These are phyloP conservation scores for Claviceps sp. DNA, from an alignment of 2,329 filamentous ascomycete genomes.

Conservation along the genomic window DNA sequence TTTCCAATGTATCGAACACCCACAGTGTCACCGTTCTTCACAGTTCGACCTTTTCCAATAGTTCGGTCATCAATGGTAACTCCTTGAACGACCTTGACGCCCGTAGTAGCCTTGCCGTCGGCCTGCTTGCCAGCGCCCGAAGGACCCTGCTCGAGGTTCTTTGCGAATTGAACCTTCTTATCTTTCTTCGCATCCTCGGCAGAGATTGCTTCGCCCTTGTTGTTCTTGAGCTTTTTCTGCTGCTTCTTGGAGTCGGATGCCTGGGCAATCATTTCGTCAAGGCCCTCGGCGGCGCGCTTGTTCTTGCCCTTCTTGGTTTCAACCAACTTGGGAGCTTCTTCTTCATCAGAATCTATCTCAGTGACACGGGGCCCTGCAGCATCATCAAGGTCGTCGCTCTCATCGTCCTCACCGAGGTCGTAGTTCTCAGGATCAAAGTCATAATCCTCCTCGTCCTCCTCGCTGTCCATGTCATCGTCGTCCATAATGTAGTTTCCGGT, in stretches of 20 bases:
- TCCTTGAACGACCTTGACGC: slow-evolving; percentile 70
- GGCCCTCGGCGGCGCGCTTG: slow-evolving; percentile 72
- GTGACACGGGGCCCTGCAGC: slow-evolving; percentile 69
- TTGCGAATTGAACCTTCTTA: slow-evolving; percentile 98
- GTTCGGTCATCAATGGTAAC: slow-evolving; percentile 96
- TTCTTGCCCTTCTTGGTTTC: slow-evolving; percentile 64
- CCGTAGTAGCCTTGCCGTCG: slow-evolving; percentile 34
- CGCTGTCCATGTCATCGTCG: slow-evolving; percentile 42
- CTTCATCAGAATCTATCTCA: slow-evolving; percentile 70
- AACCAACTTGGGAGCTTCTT: slow-evolving; percentile 53
- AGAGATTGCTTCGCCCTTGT: slow-evolving; percentile 75
- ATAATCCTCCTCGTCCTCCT: slow-evolving; percentile 58
- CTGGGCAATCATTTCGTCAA: slow-evolving; percentile 79
- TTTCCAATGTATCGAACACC: slow-evolving; percentile 98
- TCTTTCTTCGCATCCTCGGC: slow-evolving; percentile 47
- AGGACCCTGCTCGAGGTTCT: slow-evolving; percentile 95
- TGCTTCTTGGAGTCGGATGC: slow-evolving; percentile 75
- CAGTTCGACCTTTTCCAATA: slow-evolving; percentile 66
- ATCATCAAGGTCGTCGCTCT: slow-evolving; percentile 65
- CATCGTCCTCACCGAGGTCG: slow-evolving; percentile 55
- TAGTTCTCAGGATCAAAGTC: slow-evolving; percentile 69
- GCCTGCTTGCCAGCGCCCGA: slow-evolving; percentile 49
- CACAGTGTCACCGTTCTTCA: slow-evolving; percentile 82
- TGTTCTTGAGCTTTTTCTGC: slow-evolving; percentile 97
- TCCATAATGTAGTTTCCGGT: slow-evolving; percentile 93